Evolutionary conservation across 139 green algal species (phyloP).

Genomic region (Nannochloris sp.): DNA sequence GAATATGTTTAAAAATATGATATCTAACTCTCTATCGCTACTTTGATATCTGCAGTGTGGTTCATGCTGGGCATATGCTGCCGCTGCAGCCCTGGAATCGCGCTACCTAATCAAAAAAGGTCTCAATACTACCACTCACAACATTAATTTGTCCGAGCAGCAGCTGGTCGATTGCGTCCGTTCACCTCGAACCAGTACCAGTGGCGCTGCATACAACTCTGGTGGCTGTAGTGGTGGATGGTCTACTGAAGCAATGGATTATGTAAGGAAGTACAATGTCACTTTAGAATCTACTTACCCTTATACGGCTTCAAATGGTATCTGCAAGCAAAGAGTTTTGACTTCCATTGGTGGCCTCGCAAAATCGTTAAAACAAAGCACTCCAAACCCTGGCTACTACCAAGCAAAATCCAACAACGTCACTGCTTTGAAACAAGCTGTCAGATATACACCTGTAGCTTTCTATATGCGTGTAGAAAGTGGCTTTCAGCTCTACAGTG

Average conservation of each 20-base stretch:
- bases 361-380: background rate
- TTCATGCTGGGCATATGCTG: slow-evolving; percentile 23
- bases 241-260: background rate
- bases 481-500: background rate
- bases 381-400: background rate
- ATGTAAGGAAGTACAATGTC: background rate
- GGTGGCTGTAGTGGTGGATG: background rate
- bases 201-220: background rate
- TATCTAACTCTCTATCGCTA: too few relatives aligned
- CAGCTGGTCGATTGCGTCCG: slow-evolving; percentile 12
- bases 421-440: background rate
- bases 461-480: background rate
- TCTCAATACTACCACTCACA: background rate
- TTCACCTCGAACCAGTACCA: background rate
- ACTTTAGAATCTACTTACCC: background rate
- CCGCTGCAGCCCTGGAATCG: slow-evolving; percentile 10
- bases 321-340: background rate
- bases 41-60: too few relatives aligned
- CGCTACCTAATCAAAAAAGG: slow-evolving; percentile 12
- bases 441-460: background rate
- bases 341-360: background rate
- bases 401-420: background rate
- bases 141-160: slow-evolving; percentile 8
- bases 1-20: too few relatives aligned
- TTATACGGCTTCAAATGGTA: background rate